Evolutionary conservation across 805 yeast genomes (phyloP), one percentile per base, ranked within the genome.

Genomic region (Saccharomyces eubayanus): DNA sequence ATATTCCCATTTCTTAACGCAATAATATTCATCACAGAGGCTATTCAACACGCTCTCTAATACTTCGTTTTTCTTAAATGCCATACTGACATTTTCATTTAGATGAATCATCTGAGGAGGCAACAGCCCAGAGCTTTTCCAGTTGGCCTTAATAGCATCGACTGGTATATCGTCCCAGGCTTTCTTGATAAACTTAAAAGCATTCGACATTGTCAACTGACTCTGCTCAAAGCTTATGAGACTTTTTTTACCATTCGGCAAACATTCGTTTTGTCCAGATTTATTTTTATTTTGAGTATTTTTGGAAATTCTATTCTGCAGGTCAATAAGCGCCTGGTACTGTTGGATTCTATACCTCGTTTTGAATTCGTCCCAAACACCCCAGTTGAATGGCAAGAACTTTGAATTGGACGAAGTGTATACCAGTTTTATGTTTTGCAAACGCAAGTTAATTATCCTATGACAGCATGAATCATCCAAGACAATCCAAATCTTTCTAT

Each of bases 381-480:
- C 88, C 76, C 83, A 81, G 55, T 76, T 79, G 74, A 82, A 81
- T 6, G 87, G 87, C 31, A 81, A 64, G 60, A 79, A 81, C 59
- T 76, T 68, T 9, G 74, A 66, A 40, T 62, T 66, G 29, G 74
- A 64, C 0, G 76, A 67, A 0, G 76, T 74, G 53, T 70, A 76
- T 6, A 75, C 61, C 43, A 77, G 59, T 31, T 72, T 60, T 12
- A 75, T 74, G 54, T 74, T 73, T 53, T 71, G 70, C 45, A 82
- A 70, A 55, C 76, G 79, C 31, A 77, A 71, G 43, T 82, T 83
- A 36, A 77, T 74, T 8, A 82, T 78, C 51, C 87, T 71, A 63
- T 83, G 88, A 0, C 85, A 77, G 6, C 84, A 78, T 21, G 84
- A 77, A 64, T 83, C 85, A 65, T 83, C 87, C 12, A 83, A 63